phyloP scores from a whole-genome alignment of 2,329 filamentous ascomycete genomes.

The Nemania serpens region DNA sequence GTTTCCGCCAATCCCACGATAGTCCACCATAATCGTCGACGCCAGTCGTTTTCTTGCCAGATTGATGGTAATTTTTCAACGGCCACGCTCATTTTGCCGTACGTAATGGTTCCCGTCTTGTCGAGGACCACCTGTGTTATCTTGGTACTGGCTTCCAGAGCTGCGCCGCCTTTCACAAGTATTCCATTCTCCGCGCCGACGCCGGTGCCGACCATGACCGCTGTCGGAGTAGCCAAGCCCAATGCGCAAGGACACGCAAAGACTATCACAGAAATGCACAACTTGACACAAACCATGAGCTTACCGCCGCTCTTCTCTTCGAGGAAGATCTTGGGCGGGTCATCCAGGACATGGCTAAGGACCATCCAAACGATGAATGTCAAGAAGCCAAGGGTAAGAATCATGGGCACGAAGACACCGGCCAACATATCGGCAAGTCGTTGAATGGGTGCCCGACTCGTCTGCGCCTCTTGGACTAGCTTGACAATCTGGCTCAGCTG shows the following conservation, averaged over 20 bases:
- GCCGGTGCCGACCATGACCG: conserved; percentile 99
- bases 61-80: conserved; percentile 66
- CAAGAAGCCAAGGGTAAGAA: conserved; percentile 79
- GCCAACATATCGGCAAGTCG: conserved; percentile 88
- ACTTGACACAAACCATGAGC: conserved; percentile 94
- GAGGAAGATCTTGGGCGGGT: conserved; percentile 89
- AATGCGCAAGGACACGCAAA: conserved; percentile 97
- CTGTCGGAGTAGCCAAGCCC: conserved; percentile 93
- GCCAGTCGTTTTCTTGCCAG: conserved; percentile 73
- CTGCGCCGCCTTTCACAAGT: conserved; percentile 94
- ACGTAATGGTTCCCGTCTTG: conserved; percentile 93
- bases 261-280: conserved; percentile 98
- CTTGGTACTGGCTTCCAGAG: conserved; percentile 87
- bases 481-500: conserved; percentile 98
- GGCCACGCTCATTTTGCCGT: conserved; percentile 93
- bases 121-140: conserved; percentile 90
- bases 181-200: conserved; percentile 95
- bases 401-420: conserved; percentile 90
- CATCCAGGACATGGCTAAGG: conserved; percentile 79
- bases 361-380: conserved; percentile 96
- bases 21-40: conserved; percentile 88
- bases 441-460: conserved; percentile 91
- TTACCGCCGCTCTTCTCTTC: conserved; percentile 82
- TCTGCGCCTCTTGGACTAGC: conserved; percentile 97
- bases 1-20: conserved; percentile 93